Base-by-base conservation (phyloP, 768 basidiomycete species). In the Pleurotus sapidus region DNA sequence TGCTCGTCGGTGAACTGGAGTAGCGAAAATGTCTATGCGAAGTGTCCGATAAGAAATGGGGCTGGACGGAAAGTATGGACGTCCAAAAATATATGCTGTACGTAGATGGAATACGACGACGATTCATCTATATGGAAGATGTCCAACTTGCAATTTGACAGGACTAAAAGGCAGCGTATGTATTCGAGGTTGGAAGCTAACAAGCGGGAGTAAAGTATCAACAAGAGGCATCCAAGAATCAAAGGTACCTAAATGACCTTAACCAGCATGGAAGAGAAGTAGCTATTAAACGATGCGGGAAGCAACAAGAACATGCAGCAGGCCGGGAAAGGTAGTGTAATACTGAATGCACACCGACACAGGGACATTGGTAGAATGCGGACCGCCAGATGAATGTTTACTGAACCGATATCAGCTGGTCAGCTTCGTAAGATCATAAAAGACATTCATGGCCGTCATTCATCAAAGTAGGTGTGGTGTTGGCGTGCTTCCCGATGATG, bases 171-270 rank as follows among this genome's bases (percentile, higher is more conserved):
- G 61, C 61, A 48, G 40, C 15, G 14, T 45, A 25, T 17, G 46
- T 20, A 48, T 48, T 25, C 46, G 46, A 48, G 55, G 40, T 61
- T 64, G 56, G 65, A 61, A 62, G 46, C 17, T 20, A 20, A 48
- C 17, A 48, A 48, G 46, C 14, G 20, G 23, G 14, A 34, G 30
- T 34, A 34, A 34, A 9, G 9, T 34, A 34, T 34, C 30, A 34
- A 34, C 30, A 34, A 34, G 30, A 17, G 23, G 3, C 25, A 25
- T 50, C 30, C 49, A 50, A 50, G 27, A 37, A 34, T 50, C 27
- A 34, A 50, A 50, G 30, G 49, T 50, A 50, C 25, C 49, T 50
- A 50, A 34, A 34, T 50, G 49, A 50, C 49, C 49, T 34, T 34
- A 50, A 48, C 46, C 46, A 27, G 23, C 23, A 15, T 48, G 46